Conservation (phyloP, 2,329 filamentous ascomycete genomes). For the Talaromyces albobiverticillius region DNA sequence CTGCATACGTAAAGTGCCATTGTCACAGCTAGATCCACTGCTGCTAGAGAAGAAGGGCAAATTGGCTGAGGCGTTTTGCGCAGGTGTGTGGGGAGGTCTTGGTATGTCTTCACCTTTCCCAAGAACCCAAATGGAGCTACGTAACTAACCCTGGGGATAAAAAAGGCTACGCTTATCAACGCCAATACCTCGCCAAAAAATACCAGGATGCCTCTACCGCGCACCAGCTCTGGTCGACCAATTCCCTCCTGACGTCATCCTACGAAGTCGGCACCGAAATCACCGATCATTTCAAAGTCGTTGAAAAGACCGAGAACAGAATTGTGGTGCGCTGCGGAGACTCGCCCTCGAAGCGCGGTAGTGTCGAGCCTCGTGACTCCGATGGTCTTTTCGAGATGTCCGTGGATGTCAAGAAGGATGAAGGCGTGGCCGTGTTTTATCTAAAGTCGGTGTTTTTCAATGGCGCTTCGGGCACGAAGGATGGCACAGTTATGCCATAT, state of each 20-base stretch:
- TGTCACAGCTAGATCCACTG: conserved; percentile 63
- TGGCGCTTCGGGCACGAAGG: conserved; percentile 43
- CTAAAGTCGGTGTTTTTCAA: conserved; percentile 65
- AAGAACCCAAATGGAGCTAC: background rate
- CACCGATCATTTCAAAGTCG: conserved; percentile 70
- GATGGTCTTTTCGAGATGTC: conserved; percentile 68
- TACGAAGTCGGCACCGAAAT: conserved; percentile 64
- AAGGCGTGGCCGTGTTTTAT: conserved; percentile 60
- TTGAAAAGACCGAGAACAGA: conserved; percentile 59
- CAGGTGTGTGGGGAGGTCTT: conserved; percentile 64
- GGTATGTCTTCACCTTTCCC: conserved; percentile 46
- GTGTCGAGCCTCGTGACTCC: conserved; percentile 54
- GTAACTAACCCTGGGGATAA: too few species aligned
- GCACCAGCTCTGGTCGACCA: conserved; percentile 59
- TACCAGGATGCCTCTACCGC: conserved; percentile 56
- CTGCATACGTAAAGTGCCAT: conserved; percentile 60
- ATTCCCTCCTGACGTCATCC: conserved; percentile 52
- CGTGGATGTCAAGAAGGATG: conserved; percentile 57
- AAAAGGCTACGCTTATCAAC: conserved; percentile 54
- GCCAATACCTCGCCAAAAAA: conserved; percentile 58
- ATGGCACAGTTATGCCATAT: conserved; percentile 43
- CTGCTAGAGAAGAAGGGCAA: conserved; percentile 61
- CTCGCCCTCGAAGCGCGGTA: conserved; percentile 57
- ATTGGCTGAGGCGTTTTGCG: conserved; percentile 64
- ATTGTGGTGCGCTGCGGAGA: conserved; percentile 67